Evolutionary conservation across 202 grass and related monocot species (phyloP).

Genomic region (Tripidium arundinaceum): DNA sequence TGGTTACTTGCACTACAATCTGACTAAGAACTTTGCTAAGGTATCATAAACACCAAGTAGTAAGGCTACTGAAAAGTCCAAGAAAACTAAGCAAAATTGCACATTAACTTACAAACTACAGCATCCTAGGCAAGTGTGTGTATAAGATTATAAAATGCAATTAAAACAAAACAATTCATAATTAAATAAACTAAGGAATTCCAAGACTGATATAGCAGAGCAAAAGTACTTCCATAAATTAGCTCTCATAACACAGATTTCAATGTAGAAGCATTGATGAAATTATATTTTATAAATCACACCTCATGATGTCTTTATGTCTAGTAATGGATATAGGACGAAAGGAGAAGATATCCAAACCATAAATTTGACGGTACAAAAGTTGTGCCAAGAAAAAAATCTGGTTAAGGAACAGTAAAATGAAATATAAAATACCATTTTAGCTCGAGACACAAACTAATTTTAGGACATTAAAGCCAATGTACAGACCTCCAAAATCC

Average conservation of each 20-base stretch:
- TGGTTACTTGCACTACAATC: not conserved
- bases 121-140: not conserved
- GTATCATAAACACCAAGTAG: not conserved
- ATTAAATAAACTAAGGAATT: not conserved
- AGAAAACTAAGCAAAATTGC: not conserved
- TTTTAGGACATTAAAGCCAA: not conserved
- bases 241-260: not conserved
- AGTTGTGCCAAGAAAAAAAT: not conserved
- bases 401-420: not conserved
- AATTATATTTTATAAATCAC: not conserved
- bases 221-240: slow-evolving; percentile 9
- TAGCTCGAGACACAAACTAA: not conserved
- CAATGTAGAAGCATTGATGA: not conserved
- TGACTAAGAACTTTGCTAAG: not conserved
- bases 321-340: not conserved
- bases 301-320: not conserved
- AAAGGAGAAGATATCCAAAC: not conserved
- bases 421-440: not conserved
- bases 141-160: not conserved
- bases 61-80: not conserved
- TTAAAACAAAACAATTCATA: not conserved
- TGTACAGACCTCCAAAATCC: not conserved
- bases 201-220: not conserved
- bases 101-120: slow-evolving; percentile 2
- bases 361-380: not conserved